These are phyloP conservation scores for Ceratobasidium sp. DNA, from an alignment of 1,284 basidiomycete genomes.

Conservation along the genomic window DNA sequence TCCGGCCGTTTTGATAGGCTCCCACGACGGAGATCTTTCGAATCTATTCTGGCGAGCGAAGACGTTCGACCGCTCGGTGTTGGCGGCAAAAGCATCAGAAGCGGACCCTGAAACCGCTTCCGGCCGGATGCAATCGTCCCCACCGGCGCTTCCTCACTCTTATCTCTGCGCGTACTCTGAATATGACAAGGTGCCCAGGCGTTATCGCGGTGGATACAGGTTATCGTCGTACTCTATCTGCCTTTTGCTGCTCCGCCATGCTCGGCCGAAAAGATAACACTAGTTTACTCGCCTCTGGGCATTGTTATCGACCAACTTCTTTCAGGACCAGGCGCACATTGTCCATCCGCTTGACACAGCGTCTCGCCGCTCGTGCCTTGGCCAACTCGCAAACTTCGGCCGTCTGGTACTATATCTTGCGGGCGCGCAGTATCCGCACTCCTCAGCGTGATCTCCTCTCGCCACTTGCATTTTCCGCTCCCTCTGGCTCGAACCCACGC, in stretches of 20 bases:
- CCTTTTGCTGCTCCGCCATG: neutral
- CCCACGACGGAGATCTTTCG: neutral
- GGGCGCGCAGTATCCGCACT: neutral
- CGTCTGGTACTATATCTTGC: neutral
- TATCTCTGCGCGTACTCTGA: conserved; percentile 10
- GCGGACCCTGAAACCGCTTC: neutral
- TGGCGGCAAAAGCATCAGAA: neutral
- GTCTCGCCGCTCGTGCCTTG: neutral
- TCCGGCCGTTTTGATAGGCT: conserved; percentile 19
- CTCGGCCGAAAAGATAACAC: conserved; percentile 19
- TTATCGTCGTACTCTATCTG: neutral
- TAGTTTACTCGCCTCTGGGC: neutral
- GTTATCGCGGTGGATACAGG: neutral
- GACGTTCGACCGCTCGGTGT: neutral
- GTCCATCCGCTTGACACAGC: neutral
- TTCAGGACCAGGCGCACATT: neutral
- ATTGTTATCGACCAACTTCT: neutral
- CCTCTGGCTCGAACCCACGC: neutral
- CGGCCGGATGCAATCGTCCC: neutral
- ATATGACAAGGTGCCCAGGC: neutral
- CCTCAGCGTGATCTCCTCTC: neutral
- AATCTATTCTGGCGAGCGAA: neutral
- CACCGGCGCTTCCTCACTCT: conserved; percentile 11
- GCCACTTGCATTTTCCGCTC: conserved; percentile 10
- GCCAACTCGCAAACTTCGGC: neutral